Base-by-base conservation (phyloP, 2,329 filamentous ascomycete species). In the Ceratocystis albifundus region DNA sequence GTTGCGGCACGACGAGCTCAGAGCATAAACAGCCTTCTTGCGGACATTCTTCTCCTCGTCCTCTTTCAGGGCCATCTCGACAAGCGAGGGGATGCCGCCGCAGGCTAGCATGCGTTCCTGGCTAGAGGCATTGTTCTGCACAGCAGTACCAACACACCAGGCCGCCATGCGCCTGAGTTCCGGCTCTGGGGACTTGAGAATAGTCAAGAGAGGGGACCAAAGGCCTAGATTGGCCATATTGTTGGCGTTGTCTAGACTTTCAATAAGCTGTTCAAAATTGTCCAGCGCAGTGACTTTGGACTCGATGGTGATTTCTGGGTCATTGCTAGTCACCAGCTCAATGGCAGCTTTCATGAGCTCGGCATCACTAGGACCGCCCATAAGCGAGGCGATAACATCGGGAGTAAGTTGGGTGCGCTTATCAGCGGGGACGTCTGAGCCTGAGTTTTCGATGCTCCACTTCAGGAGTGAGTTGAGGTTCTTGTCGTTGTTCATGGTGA, bases 191-290 rank as follows among this genome's bases (percentile, higher is more conserved):
- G 86, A 81, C 62, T 80, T 79, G 15, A 99, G 80, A 69, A 88
- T 84, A 7, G 80, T 76, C 10, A 96, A 79, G 48, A 99, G 79
- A 8, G 90, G 90, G 10, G 83, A 82, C 94, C 94, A 99, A 41
- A 97, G 80, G 5, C 82, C 82, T 22, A 96, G 78, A 32, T 83
- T 83, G 70, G 86, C 86, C 71, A 99, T 83, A 77, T 96, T 95
- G 80, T 97, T 99, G 67, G 94, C 93, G 75, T 99, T 99, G 80
- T 99, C 94, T 71, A 97, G 85, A 69, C 84, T 86, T 79, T 96
- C 91, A 72, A 96, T 88, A 68, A 96, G 80, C 76, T 96, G 90
- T 78, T 96, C 92, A 69, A 96, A 88, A 78, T 96, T 96, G 82
- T 96, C 92, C 76, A 96, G 95, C 46, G 92, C 92, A 67, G 86